Percentiles rank a stretch among this genome's conserved stretches.
These are phyloP conservation scores for Clarireedia sp. DNA, from an alignment of 2,329 filamentous ascomycete genomes.

Conservation along the genomic window DNA sequence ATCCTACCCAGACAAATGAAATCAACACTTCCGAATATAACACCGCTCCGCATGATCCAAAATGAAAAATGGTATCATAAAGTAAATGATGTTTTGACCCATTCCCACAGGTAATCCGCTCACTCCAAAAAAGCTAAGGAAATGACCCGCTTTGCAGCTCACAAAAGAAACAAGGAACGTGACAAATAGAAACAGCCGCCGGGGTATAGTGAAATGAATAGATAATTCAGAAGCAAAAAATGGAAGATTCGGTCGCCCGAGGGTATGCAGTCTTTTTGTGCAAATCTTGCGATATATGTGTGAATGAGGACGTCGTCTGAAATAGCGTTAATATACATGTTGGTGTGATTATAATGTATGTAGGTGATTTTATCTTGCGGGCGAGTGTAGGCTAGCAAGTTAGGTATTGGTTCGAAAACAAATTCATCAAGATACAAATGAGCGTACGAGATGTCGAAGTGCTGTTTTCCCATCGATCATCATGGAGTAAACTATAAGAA, in stretches of 20 bases:
- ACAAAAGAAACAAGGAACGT: constrained; percentile 10
- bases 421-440: neutral
- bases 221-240: constrained; percentile 4
- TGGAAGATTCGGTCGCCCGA: constrained; percentile 9
- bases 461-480: constrained; percentile 5
- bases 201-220: constrained; percentile 6
- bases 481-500: neutral
- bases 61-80: constrained; percentile 7
- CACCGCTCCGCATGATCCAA: neutral
- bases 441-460: constrained; percentile 1
- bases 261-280: constrained; percentile 7
- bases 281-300: constrained; percentile 9
- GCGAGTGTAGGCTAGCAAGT: neutral
- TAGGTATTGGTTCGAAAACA: neutral
- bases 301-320: constrained; percentile 28
- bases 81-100: constrained; percentile 1
- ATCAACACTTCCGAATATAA: constrained; percentile 1
- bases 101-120: constrained; percentile 2
- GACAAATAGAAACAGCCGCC: constrained; percentile 7
- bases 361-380: neutral
- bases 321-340: constrained; percentile 22
- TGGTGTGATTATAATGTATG: neutral
- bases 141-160: neutral
- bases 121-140: constrained; percentile 1
- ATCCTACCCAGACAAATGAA: constrained; percentile 1